phyloP scores from a whole-genome alignment of 345 rosid genomes.

The Citrus hindsii region DNA sequence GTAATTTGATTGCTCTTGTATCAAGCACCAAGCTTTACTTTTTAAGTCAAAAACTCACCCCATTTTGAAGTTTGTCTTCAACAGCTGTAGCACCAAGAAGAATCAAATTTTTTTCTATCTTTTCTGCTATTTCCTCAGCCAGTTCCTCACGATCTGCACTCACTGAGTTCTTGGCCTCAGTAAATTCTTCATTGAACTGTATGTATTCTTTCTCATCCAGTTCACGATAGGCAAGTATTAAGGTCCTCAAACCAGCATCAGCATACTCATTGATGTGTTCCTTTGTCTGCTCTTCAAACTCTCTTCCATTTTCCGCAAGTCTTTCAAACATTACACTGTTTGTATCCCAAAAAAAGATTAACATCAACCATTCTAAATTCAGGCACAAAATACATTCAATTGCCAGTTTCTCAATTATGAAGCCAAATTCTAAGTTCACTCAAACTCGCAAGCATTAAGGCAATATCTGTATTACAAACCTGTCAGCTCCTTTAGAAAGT shows the following conservation, averaged over 20 bases:
- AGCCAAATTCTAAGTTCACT: not conserved
- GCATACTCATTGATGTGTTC: slow-evolving; percentile 77
- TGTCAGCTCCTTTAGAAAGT: slow-evolving; percentile 95
- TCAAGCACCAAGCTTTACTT: not conserved
- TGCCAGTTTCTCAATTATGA: slow-evolving; percentile 6
- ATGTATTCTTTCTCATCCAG: slow-evolving; percentile 66
- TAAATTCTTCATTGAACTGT: slow-evolving; percentile 60
- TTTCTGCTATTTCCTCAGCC: slow-evolving; percentile 64
- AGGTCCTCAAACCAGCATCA: slow-evolving; percentile 90
- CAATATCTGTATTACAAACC: slow-evolving; percentile 44
- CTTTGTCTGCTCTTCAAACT: slow-evolving; percentile 61
- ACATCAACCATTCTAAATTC: slow-evolving; percentile 6
- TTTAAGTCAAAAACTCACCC: slow-evolving; percentile 48
- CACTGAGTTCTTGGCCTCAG: slow-evolving; percentile 62
- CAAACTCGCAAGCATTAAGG: not conserved
- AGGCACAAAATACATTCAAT: not conserved
- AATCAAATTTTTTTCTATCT: slow-evolving; percentile 67
- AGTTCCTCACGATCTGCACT: slow-evolving; percentile 65
- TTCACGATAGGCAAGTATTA: slow-evolving; percentile 91
- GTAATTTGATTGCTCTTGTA: not conserved
- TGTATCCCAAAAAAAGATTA: not conserved
- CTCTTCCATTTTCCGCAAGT: slow-evolving; percentile 57
- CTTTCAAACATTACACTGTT: slow-evolving; percentile 89
- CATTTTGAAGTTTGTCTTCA: slow-evolving; percentile 94
- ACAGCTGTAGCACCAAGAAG: slow-evolving; percentile 97